A percentile compares a stretch with the other conserved stretches of the same genome.
Evolutionary conservation across 352 stramenopile genomes (phyloP).

Genomic region (Albugo laibachii): DNA sequence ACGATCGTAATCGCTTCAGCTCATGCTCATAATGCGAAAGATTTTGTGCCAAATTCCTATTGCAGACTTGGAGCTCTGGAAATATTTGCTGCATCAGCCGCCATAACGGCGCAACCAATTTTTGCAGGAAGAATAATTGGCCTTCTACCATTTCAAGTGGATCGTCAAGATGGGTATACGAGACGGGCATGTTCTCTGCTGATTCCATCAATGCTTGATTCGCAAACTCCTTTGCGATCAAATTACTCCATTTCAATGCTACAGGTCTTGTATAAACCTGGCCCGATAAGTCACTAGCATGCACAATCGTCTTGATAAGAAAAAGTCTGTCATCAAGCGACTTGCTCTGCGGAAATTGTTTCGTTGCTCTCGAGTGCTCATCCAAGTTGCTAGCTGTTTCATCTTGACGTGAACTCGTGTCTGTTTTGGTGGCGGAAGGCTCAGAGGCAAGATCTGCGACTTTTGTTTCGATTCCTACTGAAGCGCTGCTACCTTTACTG

Average conservation of each 20-base stretch:
- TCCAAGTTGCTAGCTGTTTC: too few species aligned
- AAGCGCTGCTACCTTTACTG: too few species aligned
- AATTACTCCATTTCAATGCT: slow-evolving; percentile 79
- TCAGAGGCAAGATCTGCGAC: too few species aligned
- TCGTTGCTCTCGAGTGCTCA: too few species aligned
- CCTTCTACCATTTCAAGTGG: slow-evolving; percentile 71
- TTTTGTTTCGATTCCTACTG: too few species aligned
- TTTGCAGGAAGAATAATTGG: slow-evolving; percentile 72
- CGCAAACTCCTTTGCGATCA: slow-evolving; percentile 81
- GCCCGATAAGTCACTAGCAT: slow-evolving; percentile 69
- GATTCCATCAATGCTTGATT: slow-evolving; percentile 72
- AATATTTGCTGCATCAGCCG: slow-evolving; percentile 59
- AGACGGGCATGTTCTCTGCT: slow-evolving; percentile 54
- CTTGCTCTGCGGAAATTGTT: too few species aligned
- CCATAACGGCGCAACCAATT: slow-evolving; percentile 65
- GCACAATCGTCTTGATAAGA: slow-evolving; percentile 68
- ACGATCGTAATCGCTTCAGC: slow-evolving; percentile 31
- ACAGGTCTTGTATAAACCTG: slow-evolving; percentile 76
- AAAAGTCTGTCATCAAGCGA: slow-evolving; percentile 37
- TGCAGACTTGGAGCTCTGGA: slow-evolving; percentile 36
- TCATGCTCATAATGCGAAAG: slow-evolving; percentile 70
- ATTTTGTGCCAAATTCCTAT: slow-evolving; percentile 47
- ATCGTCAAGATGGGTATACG: slow-evolving; percentile 62
- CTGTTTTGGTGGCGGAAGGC: too few species aligned
- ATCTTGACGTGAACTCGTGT: too few species aligned